Percentiles rank a stretch among this genome's conserved stretches.
These are phyloP conservation scores for Solanum chmielewskii DNA, from an alignment of 257 asterid species.

Conservation along the genomic window DNA sequence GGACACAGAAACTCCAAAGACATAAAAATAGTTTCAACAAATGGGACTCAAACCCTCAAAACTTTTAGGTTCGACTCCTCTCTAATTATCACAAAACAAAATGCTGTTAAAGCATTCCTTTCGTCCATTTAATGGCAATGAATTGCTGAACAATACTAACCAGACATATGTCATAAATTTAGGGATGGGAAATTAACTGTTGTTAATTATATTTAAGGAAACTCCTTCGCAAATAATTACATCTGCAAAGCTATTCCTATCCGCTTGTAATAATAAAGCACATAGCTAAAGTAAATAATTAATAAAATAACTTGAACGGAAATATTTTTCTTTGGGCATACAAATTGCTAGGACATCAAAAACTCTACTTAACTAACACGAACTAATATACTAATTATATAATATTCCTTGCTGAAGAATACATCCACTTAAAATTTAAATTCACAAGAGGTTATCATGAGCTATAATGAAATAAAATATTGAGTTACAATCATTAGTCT, in stretches of 20 bases:
- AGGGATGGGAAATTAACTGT: neutral
- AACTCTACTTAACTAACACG: neutral
- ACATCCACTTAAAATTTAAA: neutral
- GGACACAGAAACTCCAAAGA: neutral
- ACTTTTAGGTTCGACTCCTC: slow-evolving; percentile 2
- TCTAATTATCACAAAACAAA: slow-evolving; percentile 1
- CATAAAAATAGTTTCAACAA: neutral
- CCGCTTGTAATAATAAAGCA: neutral
- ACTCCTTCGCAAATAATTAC: neutral
- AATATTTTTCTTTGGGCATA: neutral
- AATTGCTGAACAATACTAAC: slow-evolving; percentile 11
- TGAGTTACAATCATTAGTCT: neutral
- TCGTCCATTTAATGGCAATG: slow-evolving; percentile 32
- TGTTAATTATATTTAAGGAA: neutral
- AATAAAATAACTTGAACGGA: neutral
- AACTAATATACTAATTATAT: neutral
- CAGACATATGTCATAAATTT: neutral
- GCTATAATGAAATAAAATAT: neutral
- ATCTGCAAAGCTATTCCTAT: neutral
- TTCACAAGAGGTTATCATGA: neutral
- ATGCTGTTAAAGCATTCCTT: slow-evolving; percentile 33
- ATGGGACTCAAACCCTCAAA: slow-evolving; percentile 11
- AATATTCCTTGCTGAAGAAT: neutral
- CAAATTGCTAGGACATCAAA: neutral
- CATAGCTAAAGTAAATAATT: neutral